phyloP scores from a whole-genome alignment of 176 grass and related monocot species.

The Aechmea fasciata region DNA sequence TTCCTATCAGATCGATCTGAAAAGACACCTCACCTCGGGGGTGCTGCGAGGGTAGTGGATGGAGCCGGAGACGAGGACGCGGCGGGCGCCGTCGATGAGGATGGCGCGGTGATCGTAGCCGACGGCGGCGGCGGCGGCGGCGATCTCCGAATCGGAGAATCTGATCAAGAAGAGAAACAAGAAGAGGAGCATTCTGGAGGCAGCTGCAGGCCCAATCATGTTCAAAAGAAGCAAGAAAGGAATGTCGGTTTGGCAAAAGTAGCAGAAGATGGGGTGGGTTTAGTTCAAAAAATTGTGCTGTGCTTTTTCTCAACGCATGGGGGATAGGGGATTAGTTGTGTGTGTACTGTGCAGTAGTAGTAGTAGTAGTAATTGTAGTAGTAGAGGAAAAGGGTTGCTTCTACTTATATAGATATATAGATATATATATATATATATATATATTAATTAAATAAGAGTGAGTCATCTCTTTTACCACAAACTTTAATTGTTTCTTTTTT shows the following conservation, averaged over 20 bases:
- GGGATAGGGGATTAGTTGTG: too few species aligned
- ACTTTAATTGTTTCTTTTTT: too few species aligned
- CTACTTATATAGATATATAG: too few species aligned
- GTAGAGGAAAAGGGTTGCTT: too few species aligned
- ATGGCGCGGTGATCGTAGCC: slow-evolving; percentile 89
- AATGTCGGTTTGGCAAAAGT: not conserved
- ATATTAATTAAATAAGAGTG: too few species aligned
- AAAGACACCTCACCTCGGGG: slow-evolving; percentile 53
- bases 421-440: too few species aligned
- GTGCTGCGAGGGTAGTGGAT: slow-evolving; percentile 98
- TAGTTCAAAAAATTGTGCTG: not conserved
- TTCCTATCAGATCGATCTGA: too few species aligned
- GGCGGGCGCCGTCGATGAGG: slow-evolving; percentile 72
- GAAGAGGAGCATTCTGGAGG: not conserved
- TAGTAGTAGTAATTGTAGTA: too few species aligned
- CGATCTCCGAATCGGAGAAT: not conserved
- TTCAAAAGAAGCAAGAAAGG: not conserved
- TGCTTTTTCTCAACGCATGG: too few species aligned
- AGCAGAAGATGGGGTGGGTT: not conserved
- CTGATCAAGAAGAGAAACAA: not conserved
- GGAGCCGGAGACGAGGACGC: slow-evolving; percentile 93
- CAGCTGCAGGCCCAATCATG: not conserved
- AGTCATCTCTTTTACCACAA: too few species aligned
- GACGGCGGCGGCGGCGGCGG: slow-evolving; percentile 31
- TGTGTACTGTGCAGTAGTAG: too few species aligned